These are phyloP conservation scores for Heritiera littoralis DNA, from an alignment of 345 rosid genomes.

Conservation along the genomic window DNA sequence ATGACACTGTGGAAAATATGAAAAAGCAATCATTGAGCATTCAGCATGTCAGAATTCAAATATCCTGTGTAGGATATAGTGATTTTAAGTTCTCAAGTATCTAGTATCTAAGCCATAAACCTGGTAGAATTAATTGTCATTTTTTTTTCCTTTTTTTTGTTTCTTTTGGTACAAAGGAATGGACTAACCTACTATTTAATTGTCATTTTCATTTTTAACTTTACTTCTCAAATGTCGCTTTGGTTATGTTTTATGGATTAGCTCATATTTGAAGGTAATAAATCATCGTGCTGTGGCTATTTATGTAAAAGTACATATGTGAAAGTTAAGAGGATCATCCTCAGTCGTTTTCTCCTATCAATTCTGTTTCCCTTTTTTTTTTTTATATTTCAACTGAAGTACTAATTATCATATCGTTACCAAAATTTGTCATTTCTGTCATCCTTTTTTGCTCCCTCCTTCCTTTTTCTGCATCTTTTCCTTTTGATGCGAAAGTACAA, in stretches of 20 bases:
- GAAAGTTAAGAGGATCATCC: neutral
- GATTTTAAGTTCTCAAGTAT: neutral
- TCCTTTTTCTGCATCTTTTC: neutral
- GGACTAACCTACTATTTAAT: neutral
- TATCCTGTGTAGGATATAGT: neutral
- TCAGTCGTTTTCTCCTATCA: neutral
- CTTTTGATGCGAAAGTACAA: conserved; percentile 1
- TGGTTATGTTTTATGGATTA: neutral
- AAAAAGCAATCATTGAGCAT: neutral
- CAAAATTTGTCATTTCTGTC: neutral
- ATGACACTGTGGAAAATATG: neutral
- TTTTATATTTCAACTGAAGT: neutral
- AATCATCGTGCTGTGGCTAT: neutral
- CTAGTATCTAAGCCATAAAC: neutral
- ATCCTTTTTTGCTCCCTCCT: neutral
- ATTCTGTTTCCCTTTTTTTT: neutral
- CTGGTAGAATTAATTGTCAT: too few relatives aligned
- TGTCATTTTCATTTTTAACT: neutral
- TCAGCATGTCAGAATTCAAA: neutral
- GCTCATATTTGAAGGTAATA: neutral
- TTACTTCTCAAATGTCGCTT: neutral
- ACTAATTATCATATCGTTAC: neutral
- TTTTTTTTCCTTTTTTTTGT: too few relatives aligned
- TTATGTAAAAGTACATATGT: neutral
- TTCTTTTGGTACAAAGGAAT: neutral